These are phyloP conservation scores for Nepenthes gracilis DNA, from an alignment of 148 eudicot genomes.

Conservation along the genomic window DNA sequence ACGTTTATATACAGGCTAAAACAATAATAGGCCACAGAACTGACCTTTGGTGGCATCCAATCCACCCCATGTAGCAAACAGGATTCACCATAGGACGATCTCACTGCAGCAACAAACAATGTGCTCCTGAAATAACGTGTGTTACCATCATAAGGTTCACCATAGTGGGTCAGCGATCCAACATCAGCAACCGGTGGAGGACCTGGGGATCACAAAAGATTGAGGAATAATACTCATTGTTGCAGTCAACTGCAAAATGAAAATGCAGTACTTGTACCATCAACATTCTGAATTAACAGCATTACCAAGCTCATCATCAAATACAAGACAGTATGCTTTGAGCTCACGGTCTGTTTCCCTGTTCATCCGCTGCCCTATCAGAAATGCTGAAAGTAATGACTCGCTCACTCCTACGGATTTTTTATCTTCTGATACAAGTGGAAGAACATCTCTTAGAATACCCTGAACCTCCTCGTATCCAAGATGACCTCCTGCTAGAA, in stretches of 20 bases:
- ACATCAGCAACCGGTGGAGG: slow-evolving; percentile 83
- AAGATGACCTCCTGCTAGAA: slow-evolving; percentile 92
- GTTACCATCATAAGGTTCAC: slow-evolving; percentile 98
- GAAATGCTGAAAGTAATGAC: slow-evolving; percentile 85
- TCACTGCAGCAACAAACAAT: slow-evolving; percentile 93
- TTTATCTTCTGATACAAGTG: slow-evolving; percentile 27
- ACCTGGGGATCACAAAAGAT: slow-evolving; percentile 31
- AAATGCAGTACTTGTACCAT: neutral
- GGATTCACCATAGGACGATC: slow-evolving; percentile 92
- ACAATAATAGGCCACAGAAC: neutral
- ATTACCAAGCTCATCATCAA: slow-evolving; percentile 90
- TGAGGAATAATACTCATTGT: neutral
- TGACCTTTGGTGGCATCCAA: slow-evolving; percentile 99
- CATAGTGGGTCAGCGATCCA: slow-evolving; percentile 83
- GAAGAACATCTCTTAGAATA: slow-evolving; percentile 79
- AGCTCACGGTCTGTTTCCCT: slow-evolving; percentile 97
- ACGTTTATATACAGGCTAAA: no score
- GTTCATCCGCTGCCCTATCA: slow-evolving; percentile 97
- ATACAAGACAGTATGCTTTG: slow-evolving; percentile 97
- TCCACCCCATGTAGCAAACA: slow-evolving; percentile 95
- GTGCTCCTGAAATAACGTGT: slow-evolving; percentile 96
- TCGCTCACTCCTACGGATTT: slow-evolving; percentile 47
- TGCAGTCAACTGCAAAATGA: neutral
- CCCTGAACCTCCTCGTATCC: slow-evolving; percentile 99
- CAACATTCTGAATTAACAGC: slow-evolving; percentile 6